Conservation (phyloP, 2,329 filamentous ascomycete species). For the Aspergillus neoniger region DNA sequence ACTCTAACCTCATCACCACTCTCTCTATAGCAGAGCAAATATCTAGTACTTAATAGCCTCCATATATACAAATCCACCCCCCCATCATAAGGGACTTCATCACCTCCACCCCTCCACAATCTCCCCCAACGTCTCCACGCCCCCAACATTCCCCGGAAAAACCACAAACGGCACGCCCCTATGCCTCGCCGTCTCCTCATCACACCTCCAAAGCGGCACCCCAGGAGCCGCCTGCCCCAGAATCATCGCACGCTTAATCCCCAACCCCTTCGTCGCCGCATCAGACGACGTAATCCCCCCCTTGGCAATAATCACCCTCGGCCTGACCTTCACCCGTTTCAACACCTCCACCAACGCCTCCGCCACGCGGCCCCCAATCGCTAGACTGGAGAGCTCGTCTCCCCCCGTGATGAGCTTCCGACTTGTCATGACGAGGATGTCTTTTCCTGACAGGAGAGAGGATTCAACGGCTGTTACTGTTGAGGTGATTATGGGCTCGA, state of each 20-base stretch:
- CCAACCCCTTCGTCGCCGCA: constrained; percentile 58
- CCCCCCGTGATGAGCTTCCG: constrained; percentile 53
- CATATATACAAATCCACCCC: background rate
- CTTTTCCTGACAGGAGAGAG: constrained; percentile 49
- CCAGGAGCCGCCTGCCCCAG: constrained; percentile 60
- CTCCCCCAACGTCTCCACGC: constrained; percentile 50
- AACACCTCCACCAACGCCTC: constrained; percentile 55
- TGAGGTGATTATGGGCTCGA: constrained; percentile 14
- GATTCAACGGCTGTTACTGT: constrained; percentile 35
- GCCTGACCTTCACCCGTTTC: constrained; percentile 48
- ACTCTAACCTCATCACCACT: background rate
- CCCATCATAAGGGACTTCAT: background rate
- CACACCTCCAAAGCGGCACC: constrained; percentile 61
- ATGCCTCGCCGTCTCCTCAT: constrained; percentile 55
- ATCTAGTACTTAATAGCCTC: no score
- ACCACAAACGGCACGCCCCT: constrained; percentile 58
- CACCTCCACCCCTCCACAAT: constrained; percentile 47
- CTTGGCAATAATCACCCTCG: constrained; percentile 61
- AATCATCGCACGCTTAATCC: constrained; percentile 56
- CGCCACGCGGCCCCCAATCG: constrained; percentile 58
- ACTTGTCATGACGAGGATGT: constrained; percentile 63
- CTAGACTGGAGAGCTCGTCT: constrained; percentile 54
- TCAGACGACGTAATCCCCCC: constrained; percentile 63
- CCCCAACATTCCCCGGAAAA: constrained; percentile 61
- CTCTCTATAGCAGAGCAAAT: no score